These are phyloP conservation scores for Cladorrhinum samala DNA, from an alignment of 495 filamentous ascomycete species.

Conservation along the genomic window DNA sequence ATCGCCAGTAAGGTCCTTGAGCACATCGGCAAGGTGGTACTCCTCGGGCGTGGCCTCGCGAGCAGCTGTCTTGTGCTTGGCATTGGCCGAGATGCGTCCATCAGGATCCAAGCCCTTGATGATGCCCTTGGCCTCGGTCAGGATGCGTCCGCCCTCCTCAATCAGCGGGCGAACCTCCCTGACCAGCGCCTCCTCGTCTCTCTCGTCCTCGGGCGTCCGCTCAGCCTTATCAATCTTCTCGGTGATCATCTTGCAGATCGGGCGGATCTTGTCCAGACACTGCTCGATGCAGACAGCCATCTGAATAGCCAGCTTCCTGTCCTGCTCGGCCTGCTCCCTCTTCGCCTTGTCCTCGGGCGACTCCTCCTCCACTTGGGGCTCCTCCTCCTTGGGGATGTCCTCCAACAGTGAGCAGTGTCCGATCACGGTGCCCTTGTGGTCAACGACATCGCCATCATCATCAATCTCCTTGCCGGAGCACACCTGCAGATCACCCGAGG, in stretches of 20 bases:
- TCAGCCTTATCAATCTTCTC: conserved; percentile 77
- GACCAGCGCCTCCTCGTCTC: conserved; percentile 87
- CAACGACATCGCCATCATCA: conserved; percentile 78
- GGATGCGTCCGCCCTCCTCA: conserved; percentile 74
- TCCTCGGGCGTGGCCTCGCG: conserved; percentile 82
- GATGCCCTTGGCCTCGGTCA: conserved; percentile 81
- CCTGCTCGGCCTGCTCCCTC: conserved; percentile 55
- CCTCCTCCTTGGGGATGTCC: conserved; percentile 58
- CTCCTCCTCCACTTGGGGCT: conserved; percentile 29
- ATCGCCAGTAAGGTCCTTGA: conserved; percentile 65
- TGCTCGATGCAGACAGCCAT: conserved; percentile 69
- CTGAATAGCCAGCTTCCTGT: conserved; percentile 69
- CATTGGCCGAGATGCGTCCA: conserved; percentile 75
- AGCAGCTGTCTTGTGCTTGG: conserved; percentile 74
- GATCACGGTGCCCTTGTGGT: conserved; percentile 72
- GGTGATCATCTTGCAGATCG: conserved; percentile 81
- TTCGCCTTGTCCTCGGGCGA: conserved; percentile 46
- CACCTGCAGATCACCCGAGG: conserved; percentile 61
- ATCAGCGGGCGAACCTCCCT: conserved; percentile 78
- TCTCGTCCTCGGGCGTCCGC: conserved; percentile 77
- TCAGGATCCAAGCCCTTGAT: conserved; percentile 90
- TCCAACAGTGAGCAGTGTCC: conserved; percentile 76
- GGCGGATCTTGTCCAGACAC: conserved; percentile 75
- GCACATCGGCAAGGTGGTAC: conserved; percentile 71
- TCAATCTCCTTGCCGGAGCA: conserved; percentile 76